A percentile compares a stretch with the other conserved stretches of the same genome.
These are phyloP conservation scores for Geotrichum reessii DNA, from an alignment of 1,139 yeast genomes.

Conservation along the genomic window DNA sequence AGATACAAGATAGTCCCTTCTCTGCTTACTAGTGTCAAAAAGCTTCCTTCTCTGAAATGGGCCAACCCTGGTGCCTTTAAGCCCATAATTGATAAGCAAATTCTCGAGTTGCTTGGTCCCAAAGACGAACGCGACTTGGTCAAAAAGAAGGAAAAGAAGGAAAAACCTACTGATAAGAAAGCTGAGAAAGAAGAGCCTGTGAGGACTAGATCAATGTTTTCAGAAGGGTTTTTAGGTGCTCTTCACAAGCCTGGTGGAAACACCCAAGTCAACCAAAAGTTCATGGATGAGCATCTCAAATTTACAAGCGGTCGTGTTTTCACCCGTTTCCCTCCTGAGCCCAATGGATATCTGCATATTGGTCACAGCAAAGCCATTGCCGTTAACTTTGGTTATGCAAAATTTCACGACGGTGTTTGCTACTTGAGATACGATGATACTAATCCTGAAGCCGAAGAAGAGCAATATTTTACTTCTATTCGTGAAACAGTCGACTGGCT, in stretches of 20 bases:
- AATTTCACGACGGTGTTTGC: conserved; percentile 66
- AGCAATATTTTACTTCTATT: conserved; percentile 78
- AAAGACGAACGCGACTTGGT: conserved; percentile 90
- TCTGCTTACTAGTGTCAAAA: conserved; percentile 70
- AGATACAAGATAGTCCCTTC: conserved; percentile 76
- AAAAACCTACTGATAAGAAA: conserved; percentile 24
- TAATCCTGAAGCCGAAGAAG: conserved; percentile 98
- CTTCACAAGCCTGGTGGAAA: conserved; percentile 94
- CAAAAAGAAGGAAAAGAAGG: conserved; percentile 57
- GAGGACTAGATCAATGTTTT: conserved; percentile 79
- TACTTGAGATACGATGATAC: conserved; percentile 95
- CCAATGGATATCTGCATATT: conserved; percentile 92
- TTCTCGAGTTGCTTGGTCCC: conserved; percentile 74
- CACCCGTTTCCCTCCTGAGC: conserved; percentile 98
- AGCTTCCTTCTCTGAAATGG: conserved; percentile 75
- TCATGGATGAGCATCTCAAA: conserved; percentile 71
- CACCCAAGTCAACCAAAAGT: conserved; percentile 81
- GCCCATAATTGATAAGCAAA: conserved; percentile 73
- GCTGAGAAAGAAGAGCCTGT: conserved; percentile 35
- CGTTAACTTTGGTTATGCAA: conserved; percentile 39
- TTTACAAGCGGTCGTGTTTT: conserved; percentile 76
- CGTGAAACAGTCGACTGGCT: conserved; percentile 84
- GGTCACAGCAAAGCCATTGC: conserved; percentile 98
- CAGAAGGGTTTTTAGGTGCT: conserved; percentile 93
- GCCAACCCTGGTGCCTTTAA: conserved; percentile 83